Percentiles rank a stretch among this genome's conserved stretches.
These are phyloP conservation scores for Voacanga thouarsii DNA, from an alignment of 257 asterid species.

Conservation along the genomic window DNA sequence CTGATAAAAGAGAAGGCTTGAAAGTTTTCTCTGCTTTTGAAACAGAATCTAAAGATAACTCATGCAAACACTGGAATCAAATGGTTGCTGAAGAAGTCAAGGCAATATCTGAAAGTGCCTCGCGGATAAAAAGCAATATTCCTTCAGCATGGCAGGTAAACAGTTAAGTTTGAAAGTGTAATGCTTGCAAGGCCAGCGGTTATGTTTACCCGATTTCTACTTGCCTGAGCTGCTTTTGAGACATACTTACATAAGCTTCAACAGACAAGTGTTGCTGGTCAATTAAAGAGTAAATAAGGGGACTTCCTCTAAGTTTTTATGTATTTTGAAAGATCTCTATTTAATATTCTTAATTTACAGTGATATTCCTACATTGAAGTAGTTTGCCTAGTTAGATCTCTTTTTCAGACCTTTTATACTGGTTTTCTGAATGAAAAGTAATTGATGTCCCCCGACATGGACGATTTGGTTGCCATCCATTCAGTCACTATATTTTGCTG, in stretches of 20 bases:
- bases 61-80: constrained; percentile 49
- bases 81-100: constrained; percentile 80
- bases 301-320: not conserved
- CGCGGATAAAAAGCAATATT: constrained; percentile 56
- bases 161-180: constrained; percentile 18
- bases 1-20: constrained; percentile 38
- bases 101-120: constrained; percentile 71
- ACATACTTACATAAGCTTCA: not conserved
- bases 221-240: not conserved
- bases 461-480: not conserved
- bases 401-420: not conserved
- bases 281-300: not conserved
- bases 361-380: not conserved
- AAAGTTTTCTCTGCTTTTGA: constrained; percentile 39
- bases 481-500: constrained; percentile 19
- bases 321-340: not conserved
- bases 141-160: constrained; percentile 52
- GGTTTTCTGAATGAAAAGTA: not conserved
- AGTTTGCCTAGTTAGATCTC: not conserved
- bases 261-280: not conserved
- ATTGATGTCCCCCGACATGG: not conserved
- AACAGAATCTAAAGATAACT: constrained; percentile 55
- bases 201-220: not conserved
- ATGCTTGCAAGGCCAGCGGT: constrained; percentile 5
- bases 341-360: not conserved